Base-by-base conservation (phyloP, 768 basidiomycete genomes). In the Coprinopsis marcescibilis region DNA sequence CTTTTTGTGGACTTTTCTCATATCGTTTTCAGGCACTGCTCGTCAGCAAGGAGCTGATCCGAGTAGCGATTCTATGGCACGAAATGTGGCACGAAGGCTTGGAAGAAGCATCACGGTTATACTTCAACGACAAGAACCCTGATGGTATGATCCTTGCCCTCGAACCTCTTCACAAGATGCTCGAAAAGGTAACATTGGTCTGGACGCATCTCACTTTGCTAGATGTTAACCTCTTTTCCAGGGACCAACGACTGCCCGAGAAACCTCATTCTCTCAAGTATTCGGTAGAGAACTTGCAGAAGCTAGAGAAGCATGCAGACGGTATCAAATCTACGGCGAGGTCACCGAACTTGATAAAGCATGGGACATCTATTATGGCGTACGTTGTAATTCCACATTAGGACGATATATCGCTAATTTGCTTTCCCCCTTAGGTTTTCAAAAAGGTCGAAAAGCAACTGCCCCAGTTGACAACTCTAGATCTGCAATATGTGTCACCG, bases 1-100 rank as follows among this genome's bases (percentile, higher is more conserved):
- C 19, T 21, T 20, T 23, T 10, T 17, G 12, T 6, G 34, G 21
- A 33, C 17, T 32, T 37, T 21, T 17, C 34, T 46, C 11, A 35
- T 33, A 32, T 13, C 32, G 17, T 17, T n/a, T 37, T 20, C 19
- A 51, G 39, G 51, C 46, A 30, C 29, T 46, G 10, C 50, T 95
- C 20, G 91, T 99, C 63, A 90, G 90, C 60, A 83, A 88, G 24
- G 96, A 99, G 61, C 76, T 99, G 29, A 97, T 98, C 49, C 85
- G 96, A 15, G 90, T 98, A 5, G 95, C 96, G 5, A 98, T 99
- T 50, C 71, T 99, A 10, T 99, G 96, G 96, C 94, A 98, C 56
- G 96, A 99, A 63, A 71, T 93, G 53, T 99, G 96, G 96, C 93
- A 97, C 57, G 96, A 99, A 67, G 93, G 91, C 14, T 72, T 99